These are phyloP conservation scores for Termitomyces sp. DNA, from an alignment of 768 basidiomycete species.

Conservation along the genomic window DNA sequence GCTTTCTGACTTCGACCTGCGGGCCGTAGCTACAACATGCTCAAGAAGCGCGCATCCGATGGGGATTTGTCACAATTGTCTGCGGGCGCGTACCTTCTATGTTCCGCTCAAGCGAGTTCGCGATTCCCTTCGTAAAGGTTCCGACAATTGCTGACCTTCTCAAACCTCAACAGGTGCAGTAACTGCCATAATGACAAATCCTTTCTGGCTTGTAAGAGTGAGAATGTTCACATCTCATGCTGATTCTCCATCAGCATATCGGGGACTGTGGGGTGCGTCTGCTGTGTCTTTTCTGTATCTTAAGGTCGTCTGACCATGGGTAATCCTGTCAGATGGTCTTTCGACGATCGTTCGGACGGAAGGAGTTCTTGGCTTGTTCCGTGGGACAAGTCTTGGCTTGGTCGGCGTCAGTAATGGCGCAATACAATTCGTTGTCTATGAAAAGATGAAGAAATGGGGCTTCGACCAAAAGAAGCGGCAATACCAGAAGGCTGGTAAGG, in stretches of 20 bases:
- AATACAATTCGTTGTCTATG: constrained; percentile 93
- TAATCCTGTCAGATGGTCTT: constrained; percentile 48
- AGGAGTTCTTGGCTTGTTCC: constrained; percentile 76
- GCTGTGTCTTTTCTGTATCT: not conserved
- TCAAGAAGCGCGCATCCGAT: constrained; percentile 75
- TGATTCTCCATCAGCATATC: constrained; percentile 68
- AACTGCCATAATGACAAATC: constrained; percentile 93
- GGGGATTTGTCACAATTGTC: constrained; percentile 67
- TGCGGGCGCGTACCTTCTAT: constrained; percentile 76
- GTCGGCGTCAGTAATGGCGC: constrained; percentile 94
- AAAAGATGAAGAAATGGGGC: constrained; percentile 90
- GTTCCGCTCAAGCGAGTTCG: constrained; percentile 96
- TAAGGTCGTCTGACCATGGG: not conserved
- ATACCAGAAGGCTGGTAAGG: constrained; percentile 52
- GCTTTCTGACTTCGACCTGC: constrained; percentile 1
- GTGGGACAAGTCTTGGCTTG: constrained; percentile 82
- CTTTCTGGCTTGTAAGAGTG: constrained; percentile 96
- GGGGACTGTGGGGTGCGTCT: constrained; percentile 67
- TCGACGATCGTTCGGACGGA: constrained; percentile 65
- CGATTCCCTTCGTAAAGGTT: constrained; percentile 21
- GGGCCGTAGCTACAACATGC: constrained; percentile 76
- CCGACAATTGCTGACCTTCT: constrained; percentile 7
- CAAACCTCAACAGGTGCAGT: constrained; percentile 62
- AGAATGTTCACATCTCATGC: constrained; percentile 86
- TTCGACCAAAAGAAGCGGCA: constrained; percentile 71